These are phyloP conservation scores for Nematodospora valgi DNA, from an alignment of 805 yeast species.

Conservation along the genomic window DNA sequence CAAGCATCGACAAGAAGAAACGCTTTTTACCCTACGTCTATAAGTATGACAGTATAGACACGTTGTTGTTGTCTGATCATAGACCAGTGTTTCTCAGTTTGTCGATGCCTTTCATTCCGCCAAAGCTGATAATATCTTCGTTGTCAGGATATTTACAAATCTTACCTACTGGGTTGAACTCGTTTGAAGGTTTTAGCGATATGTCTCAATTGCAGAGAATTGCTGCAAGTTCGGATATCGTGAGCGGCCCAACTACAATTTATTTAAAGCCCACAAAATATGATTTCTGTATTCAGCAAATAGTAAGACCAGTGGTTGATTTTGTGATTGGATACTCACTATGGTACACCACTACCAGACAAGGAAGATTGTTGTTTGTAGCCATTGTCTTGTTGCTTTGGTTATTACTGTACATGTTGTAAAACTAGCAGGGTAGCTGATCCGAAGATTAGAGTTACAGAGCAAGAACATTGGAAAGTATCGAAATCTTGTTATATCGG, in stretches of 20 bases:
- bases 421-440: constrained; percentile 1
- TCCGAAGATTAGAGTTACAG: too few relatives aligned
- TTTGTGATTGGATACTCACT: constrained; percentile 29
- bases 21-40: constrained; percentile 21
- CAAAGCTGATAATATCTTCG: constrained; percentile 27
- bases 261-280: constrained; percentile 33
- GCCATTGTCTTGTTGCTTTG: constrained; percentile 14
- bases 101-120: constrained; percentile 42
- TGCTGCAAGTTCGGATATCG: constrained; percentile 15
- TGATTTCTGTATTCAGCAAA: constrained; percentile 24
- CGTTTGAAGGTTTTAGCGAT: constrained; percentile 5
- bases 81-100: constrained; percentile 65
- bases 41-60: constrained; percentile 48
- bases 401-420: constrained; percentile 4
- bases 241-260: constrained; percentile 39
- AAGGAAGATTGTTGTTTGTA: constrained; percentile 28
- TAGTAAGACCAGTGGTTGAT: constrained; percentile 27
- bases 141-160: constrained; percentile 28
- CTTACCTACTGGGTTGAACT: constrained; percentile 16
- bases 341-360: constrained; percentile 31
- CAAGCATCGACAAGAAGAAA: not conserved
- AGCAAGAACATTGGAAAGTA: too few relatives aligned
- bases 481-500: too few relatives aligned
- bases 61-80: constrained; percentile 67
- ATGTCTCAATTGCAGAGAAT: constrained; percentile 1